Evolutionary conservation across 2,329 filamentous ascomycete genomes (phyloP).

Genomic region (Hypoxylon sp.): DNA sequence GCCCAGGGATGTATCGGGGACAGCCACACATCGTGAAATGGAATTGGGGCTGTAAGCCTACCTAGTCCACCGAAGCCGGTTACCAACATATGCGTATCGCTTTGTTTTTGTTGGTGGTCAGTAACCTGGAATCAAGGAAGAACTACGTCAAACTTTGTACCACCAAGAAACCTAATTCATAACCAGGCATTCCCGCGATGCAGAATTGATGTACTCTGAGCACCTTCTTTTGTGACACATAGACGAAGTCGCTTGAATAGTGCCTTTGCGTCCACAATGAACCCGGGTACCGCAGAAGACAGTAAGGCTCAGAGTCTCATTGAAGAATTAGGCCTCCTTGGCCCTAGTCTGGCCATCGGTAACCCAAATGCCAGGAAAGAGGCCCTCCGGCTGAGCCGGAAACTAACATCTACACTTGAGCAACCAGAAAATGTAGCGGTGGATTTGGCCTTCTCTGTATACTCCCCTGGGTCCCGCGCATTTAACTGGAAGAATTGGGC

Average conservation of each 20-base stretch:
- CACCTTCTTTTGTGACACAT: background rate
- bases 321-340: background rate
- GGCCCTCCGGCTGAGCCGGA: conserved; percentile 7
- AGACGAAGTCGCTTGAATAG: background rate
- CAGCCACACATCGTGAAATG: too few species aligned
- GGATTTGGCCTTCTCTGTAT: conserved; percentile 40
- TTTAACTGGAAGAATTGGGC: background rate
- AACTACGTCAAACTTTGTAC: too few species aligned
- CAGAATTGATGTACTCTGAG: background rate
- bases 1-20: background rate
- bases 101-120: too few species aligned
- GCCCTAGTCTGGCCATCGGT: conserved; percentile 1
- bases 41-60: too few species aligned
- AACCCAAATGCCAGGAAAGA: conserved; percentile 12
- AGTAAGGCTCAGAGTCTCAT: background rate
- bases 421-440: conserved; percentile 38
- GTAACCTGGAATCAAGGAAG: too few species aligned
- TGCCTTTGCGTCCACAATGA: background rate
- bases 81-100: too few species aligned
- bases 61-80: too few species aligned
- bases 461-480: background rate
- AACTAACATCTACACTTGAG: conserved; percentile 25
- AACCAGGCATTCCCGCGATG: background rate
- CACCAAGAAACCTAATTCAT: background rate
- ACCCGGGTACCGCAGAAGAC: background rate